Base-by-base conservation (phyloP, 345 rosid genomes). In the Psidium friedrichsthalianum region DNA sequence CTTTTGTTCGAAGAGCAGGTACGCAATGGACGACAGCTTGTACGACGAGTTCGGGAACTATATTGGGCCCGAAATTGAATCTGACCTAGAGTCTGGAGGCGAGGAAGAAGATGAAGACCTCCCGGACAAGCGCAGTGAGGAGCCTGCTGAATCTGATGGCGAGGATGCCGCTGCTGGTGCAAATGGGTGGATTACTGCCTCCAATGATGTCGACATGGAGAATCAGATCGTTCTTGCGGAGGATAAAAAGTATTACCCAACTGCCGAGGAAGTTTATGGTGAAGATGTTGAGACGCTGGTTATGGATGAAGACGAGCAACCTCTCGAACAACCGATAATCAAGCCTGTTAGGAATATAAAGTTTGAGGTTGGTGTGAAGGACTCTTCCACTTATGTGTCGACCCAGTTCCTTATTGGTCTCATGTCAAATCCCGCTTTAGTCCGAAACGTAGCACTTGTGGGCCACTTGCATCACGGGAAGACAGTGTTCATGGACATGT, bases 31-130 rank as follows among this genome's bases (percentile, higher is more conserved):
- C 85, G 98, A 96, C 89, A 97, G 95, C 90, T 90, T 97, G 84
- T 97, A 97, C 74, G 98, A 97, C 87, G 98, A 97, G 93, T 97
- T 97, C 82, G 99, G 99, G 44, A 97, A 97, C 94, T 97, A 97
- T 74, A 95, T 97, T 83, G 99, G 99, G 52, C 99, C 99, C 2
- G 99, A 95, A 87, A 94, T 97, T 25, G 99, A 97, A 92, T 97
- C 99, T 1, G 99, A 96, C 90, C 89, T 74, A 64, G 99, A 95
- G 82, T 94, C 95, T 82, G 98, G 93, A 22, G 91, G 87, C 5
- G 98, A 95, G 83, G 94, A 91, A 55, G 98, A 93, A 84, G 93
- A 91, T 49, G 95, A 97, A 21, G 97, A 94, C 24, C 93, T 94
- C 87, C 90, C 90, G 1, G 94, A 93, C 64, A 90, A 89, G 85